Evolutionary conservation across 1,284 basidiomycete species (phyloP), one percentile per base, ranked within the genome.

Genomic region (Salmacisia buchloeana): DNA sequence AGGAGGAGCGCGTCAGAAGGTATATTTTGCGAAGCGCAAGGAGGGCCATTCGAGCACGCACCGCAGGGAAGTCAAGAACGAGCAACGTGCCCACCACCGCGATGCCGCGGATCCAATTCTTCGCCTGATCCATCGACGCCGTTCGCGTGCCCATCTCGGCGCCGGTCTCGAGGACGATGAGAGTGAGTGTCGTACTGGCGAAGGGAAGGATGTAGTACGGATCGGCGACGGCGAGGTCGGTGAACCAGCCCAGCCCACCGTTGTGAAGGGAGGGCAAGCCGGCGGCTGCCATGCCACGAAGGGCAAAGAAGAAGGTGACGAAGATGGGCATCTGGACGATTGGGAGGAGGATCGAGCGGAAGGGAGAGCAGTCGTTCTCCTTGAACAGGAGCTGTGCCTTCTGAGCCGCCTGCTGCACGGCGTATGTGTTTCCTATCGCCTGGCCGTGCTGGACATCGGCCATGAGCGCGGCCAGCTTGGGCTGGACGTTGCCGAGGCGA

Each of bases 231-330:
- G 91, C 91, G 64, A 98, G 80, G 80, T 97, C 89, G 0, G 86
- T 86, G 38, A 94, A 81, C 83, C 88, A 88, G 46, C 81, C 83
- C 18, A 93, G 81, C 0, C 94, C 93, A 64, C 91, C 93, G 67
- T 86, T 82, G 70, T 86, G 84, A 71, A 97, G 81, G 78, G 89
- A 89, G 49, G 85, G 83, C 33, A 94, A 77, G 0, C 89, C 90
- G 27, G 87, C 80, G 57, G 84, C 82, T 63, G 88, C 89, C 82
- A 97, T 84, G 39, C 82, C 82, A 77, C 87, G 86, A 56, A 97
- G 80, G 15, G 87, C 92, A 69, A 93, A 88, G 84, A 97, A 98
- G 82, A 92, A 84, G 31, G 88, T 87, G 57, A 97, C 82, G 68
- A 91, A 89, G 56, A 93, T 83, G 0, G 91, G 87, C 45, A 92